Conservation (phyloP, 352 stramenopile genomes). For the Phytophthora uliginosa region DNA sequence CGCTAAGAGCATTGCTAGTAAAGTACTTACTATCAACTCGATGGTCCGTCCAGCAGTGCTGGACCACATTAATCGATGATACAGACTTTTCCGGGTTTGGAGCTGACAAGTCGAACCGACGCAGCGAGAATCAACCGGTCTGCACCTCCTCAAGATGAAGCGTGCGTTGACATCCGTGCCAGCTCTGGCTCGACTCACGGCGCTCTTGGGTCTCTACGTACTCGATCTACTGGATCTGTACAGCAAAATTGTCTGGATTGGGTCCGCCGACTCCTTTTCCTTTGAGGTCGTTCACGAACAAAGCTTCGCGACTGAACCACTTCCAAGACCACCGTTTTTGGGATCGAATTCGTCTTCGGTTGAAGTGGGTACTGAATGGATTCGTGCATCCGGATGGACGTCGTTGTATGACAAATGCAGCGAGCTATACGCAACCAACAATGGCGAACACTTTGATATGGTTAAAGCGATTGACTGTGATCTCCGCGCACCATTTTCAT, state of each 20-base stretch:
- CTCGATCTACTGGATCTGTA: conserved; percentile 50
- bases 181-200: conserved; percentile 21
- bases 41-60: no score
- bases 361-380: conserved; percentile 16
- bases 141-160: conserved; percentile 7
- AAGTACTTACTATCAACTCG: no score
- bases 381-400: conserved; percentile 45
- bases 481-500: conserved; percentile 12
- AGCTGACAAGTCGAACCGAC: conserved; percentile 18
- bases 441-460: conserved; percentile 36
- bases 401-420: conserved; percentile 45
- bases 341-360: conserved; percentile 5
- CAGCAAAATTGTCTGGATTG: conserved; percentile 48
- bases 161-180: background rate
- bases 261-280: conserved; percentile 45
- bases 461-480: conserved; percentile 42
- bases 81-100: conserved; percentile 8
- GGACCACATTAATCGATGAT: no score
- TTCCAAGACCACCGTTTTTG: conserved; percentile 28
- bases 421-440: conserved; percentile 36
- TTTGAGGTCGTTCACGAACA: conserved; percentile 37
- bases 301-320: conserved; percentile 24
- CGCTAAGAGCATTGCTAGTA: no score
- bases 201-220: conserved; percentile 36
- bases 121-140: background rate